Evolutionary conservation across 2,329 filamentous ascomycete species (phyloP).

Genomic region (Colletotrichum sp.): DNA sequence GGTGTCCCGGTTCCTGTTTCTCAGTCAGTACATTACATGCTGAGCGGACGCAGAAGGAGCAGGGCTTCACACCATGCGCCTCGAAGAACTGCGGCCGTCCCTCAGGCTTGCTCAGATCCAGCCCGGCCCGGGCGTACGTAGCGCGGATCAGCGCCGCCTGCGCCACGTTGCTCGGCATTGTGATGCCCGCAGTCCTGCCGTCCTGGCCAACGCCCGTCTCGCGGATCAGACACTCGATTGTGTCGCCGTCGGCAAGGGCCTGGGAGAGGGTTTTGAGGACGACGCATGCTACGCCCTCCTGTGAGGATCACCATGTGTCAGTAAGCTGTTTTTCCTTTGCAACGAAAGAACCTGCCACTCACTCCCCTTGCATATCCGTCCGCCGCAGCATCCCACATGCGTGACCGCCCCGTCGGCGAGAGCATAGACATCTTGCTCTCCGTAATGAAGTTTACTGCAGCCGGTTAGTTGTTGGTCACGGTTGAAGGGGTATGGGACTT

Average conservation of each 20-base stretch:
- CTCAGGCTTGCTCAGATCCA: slow-evolving; percentile 7
- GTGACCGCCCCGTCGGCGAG: slow-evolving; percentile 36
- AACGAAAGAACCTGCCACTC: slow-evolving; percentile 37
- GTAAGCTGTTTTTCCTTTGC: too few species aligned
- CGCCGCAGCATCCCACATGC: slow-evolving; percentile 47
- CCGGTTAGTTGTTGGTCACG: too few species aligned
- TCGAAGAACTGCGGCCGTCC: neutral
- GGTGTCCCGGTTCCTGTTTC: slow-evolving; percentile 21
- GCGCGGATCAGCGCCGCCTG: neutral
- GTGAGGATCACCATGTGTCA: slow-evolving; percentile 25
- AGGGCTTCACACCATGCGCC: slow-evolving; percentile 13
- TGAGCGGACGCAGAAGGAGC: slow-evolving; percentile 32
- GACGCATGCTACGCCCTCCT: slow-evolving; percentile 54
- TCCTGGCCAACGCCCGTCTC: neutral
- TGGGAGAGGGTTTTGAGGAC: neutral
- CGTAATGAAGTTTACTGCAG: neutral
- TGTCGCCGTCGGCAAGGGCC: neutral
- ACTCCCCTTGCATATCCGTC: slow-evolving; percentile 58
- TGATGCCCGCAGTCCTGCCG: neutral
- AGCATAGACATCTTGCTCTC: slow-evolving; percentile 31
- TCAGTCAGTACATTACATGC: neutral
- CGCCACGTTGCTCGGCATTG: neutral
- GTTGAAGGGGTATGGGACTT: too few species aligned
- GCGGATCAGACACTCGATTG: neutral
- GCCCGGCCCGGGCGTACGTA: slow-evolving; percentile 26